These are phyloP conservation scores for Leccinum barrowsii DNA, from an alignment of 768 basidiomycete genomes.

Conservation along the genomic window DNA sequence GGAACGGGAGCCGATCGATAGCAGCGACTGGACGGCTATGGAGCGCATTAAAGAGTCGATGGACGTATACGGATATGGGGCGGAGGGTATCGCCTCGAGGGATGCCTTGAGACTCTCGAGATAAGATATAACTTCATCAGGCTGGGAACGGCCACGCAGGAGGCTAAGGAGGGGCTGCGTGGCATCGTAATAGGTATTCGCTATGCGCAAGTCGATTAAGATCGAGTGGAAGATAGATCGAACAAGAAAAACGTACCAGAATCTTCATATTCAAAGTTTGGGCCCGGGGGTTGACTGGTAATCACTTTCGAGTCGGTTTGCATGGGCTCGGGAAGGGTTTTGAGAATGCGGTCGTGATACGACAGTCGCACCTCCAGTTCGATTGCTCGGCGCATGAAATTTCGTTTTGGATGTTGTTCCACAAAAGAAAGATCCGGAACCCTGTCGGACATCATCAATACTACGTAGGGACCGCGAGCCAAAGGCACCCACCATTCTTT, in stretches of 20 bases:
- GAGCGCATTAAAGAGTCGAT: constrained; percentile 68
- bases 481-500: constrained; percentile 79
- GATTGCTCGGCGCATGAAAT: constrained; percentile 82
- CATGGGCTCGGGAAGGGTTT: constrained; percentile 83
- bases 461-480: background rate
- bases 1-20: constrained; percentile 89
- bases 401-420: constrained; percentile 77
- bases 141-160: constrained; percentile 75
- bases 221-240: background rate
- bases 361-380: constrained; percentile 89
- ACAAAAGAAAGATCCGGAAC: constrained; percentile 75
- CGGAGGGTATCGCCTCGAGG: constrained; percentile 53
- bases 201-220: constrained; percentile 36
- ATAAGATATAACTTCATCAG: constrained; percentile 74
- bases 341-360: constrained; percentile 89
- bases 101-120: constrained; percentile 67
- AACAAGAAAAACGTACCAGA: constrained; percentile 45
- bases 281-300: constrained; percentile 67
- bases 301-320: constrained; percentile 64
- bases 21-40: constrained; percentile 81
- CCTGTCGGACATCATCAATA: constrained; percentile 46
- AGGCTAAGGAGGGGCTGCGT: constrained; percentile 75
- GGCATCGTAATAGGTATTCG: constrained; percentile 73
- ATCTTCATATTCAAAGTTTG: constrained; percentile 82
- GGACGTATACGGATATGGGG: constrained; percentile 49